Evolutionary conservation across 306 rosid species (phyloP), one percentile per base, ranked within the genome.

Genomic region (Hippophae tibetana): DNA sequence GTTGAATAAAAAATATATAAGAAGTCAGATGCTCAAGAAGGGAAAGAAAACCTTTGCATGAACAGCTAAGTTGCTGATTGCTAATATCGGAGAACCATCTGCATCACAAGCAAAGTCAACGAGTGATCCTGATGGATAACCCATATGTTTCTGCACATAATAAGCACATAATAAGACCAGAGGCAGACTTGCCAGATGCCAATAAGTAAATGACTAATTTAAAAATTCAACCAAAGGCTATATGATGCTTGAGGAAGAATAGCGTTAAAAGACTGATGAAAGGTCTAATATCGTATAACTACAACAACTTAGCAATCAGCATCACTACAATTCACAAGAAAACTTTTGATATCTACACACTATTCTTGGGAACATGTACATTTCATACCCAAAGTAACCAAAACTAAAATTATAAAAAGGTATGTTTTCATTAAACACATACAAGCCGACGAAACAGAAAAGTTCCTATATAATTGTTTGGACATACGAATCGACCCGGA

Each of bases 121-220:
- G 84, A 87, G 64, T 52, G 98, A 85, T 47, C 93, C 98, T 54
- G 98, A 87, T 7, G 98, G 95, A 81, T 87, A 87, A 60, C 89
- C 93, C 49, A 79, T 92, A 43, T 74, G 31, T 65, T 80, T 83
- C 98, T 92, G 86, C 71, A 51, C 14, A 60, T 59, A 18, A 69
- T 71, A 64, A 56, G 44, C 52, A 64, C 31, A 14, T 62, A 46
- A 55, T n/a, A 44, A 49, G 52, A 69, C 60, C 42, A 68, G 69
- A 41, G 62, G 18, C 61, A 59, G 62, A 18, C n/a, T 10, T 41
- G 56, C 49, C 51, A 42, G 49, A 53, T 51, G 60, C 63, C 23
- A 18, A 18, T 18, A 18, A 18, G 23, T 18, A 18, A 18, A 18
- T 18, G 23, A 18, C 23, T 18, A 18, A 18, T 18, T 18, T 18